phyloP scores from a whole-genome alignment of 129 eudicot species.

The Saposhnikovia divaricata region DNA sequence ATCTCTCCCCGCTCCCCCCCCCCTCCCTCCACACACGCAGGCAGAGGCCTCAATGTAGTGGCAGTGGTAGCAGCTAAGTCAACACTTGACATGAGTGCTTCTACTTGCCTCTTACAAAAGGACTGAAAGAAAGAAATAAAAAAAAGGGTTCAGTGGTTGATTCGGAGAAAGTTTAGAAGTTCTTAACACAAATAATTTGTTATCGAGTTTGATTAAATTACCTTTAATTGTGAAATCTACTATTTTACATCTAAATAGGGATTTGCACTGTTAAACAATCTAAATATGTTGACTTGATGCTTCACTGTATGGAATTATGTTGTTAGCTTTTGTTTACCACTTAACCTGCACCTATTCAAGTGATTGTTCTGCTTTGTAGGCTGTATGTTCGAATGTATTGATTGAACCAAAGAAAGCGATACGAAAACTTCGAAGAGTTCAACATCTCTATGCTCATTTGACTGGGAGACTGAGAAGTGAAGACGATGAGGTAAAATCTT shows the following conservation, averaged over 20 bases:
- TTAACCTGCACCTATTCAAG: background rate
- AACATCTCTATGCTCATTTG: slow-evolving; percentile 77
- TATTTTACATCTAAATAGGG: background rate
- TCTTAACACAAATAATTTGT: background rate
- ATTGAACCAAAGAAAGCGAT: slow-evolving; percentile 73
- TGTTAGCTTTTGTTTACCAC: background rate
- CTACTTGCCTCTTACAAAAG: background rate
- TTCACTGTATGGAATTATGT: background rate
- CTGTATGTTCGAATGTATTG: slow-evolving; percentile 47
- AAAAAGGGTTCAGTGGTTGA: background rate
- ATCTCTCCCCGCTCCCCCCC: background rate
- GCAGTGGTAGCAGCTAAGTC: background rate
- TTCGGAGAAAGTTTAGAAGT: no score
- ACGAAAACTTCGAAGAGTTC: slow-evolving; percentile 84
- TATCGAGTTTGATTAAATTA: background rate
- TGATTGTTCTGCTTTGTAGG: slow-evolving; percentile 30
- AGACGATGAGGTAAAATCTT: slow-evolving; percentile 74
- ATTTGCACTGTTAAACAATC: background rate
- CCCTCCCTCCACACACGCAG: background rate
- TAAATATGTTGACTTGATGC: background rate
- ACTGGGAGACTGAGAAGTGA: slow-evolving; percentile 69
- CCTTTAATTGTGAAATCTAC: background rate
- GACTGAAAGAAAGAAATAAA: background rate
- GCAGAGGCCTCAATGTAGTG: background rate
- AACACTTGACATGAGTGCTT: background rate